Evolutionary conservation across 2,329 filamentous ascomycete genomes (phyloP).

Genomic region (Fusarium buharicum): DNA sequence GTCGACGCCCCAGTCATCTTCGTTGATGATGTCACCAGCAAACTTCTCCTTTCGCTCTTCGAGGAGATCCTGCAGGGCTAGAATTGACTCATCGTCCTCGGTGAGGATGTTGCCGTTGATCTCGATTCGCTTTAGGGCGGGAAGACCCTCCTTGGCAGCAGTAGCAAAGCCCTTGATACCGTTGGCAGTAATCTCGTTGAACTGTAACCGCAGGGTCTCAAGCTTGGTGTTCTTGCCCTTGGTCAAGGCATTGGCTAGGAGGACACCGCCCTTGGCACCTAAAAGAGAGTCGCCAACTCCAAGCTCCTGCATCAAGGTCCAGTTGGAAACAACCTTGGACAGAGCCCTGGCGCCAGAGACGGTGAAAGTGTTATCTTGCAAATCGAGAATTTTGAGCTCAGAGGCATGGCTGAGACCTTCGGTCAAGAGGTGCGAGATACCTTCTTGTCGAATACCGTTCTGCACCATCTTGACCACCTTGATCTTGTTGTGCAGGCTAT

Average conservation of each 20-base stretch:
- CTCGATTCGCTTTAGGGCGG: constrained; percentile 84
- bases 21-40: constrained; percentile 72
- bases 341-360: constrained; percentile 80
- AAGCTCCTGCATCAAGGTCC: constrained; percentile 81
- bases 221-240: constrained; percentile 82
- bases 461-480: constrained; percentile 96
- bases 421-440: constrained; percentile 82
- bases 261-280: constrained; percentile 77
- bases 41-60: constrained; percentile 81
- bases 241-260: constrained; percentile 77
- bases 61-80: constrained; percentile 75
- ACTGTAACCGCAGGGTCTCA: constrained; percentile 85
- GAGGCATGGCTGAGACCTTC: constrained; percentile 79
- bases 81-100: constrained; percentile 81
- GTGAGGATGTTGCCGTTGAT: constrained; percentile 95
- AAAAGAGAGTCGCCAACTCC: constrained; percentile 91
- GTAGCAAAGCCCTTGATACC: constrained; percentile 77
- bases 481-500: constrained; percentile 82
- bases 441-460: constrained; percentile 95
- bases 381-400: constrained; percentile 79
- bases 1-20: constrained; percentile 87
- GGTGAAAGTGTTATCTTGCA: constrained; percentile 99
- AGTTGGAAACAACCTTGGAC: constrained; percentile 76
- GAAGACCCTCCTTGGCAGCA: constrained; percentile 75
- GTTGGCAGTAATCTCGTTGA: constrained; percentile 88